A percentile compares a stretch with the other conserved stretches of the same genome.
phyloP scores from a whole-genome alignment of 768 basidiomycete genomes.

The Tulasnella sp. region DNA sequence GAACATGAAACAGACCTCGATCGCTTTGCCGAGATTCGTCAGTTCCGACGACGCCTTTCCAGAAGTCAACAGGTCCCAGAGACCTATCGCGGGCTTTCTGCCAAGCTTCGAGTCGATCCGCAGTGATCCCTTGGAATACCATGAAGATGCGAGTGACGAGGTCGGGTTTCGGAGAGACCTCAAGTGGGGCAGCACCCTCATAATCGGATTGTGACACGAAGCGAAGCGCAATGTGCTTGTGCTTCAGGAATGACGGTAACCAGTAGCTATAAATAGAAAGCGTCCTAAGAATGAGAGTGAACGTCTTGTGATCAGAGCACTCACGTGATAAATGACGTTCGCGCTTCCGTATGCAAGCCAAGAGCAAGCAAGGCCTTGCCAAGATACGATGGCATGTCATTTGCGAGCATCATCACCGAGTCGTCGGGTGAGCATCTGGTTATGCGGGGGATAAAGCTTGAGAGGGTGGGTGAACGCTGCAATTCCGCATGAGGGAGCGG shows the following conservation, averaged over 20 bases:
- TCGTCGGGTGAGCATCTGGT: neutral
- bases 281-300: neutral
- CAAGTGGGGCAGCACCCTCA: conserved; percentile 36
- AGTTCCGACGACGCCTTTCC: neutral
- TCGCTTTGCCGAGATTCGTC: neutral
- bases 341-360: conserved; percentile 38
- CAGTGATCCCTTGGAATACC: conserved; percentile 38
- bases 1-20: neutral
- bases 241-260: conserved; percentile 39
- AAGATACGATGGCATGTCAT: conserved; percentile 33
- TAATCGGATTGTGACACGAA: conserved; percentile 42
- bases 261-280: conserved; percentile 33
- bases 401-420: conserved; percentile 29
- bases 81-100: neutral
- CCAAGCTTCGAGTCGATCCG: conserved; percentile 14
- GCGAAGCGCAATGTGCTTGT: conserved; percentile 38
- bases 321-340: conserved; percentile 43
- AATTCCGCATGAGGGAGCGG: neutral
- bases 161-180: conserved; percentile 37
- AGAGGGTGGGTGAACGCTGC: neutral
- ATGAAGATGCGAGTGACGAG: conserved; percentile 42
- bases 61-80: neutral
- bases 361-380: conserved; percentile 32
- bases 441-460: neutral
- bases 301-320: conserved; percentile 11